These are phyloP conservation scores for Pseudogymnoascus sp. DNA, from an alignment of 2,329 filamentous ascomycete genomes.

Conservation along the genomic window DNA sequence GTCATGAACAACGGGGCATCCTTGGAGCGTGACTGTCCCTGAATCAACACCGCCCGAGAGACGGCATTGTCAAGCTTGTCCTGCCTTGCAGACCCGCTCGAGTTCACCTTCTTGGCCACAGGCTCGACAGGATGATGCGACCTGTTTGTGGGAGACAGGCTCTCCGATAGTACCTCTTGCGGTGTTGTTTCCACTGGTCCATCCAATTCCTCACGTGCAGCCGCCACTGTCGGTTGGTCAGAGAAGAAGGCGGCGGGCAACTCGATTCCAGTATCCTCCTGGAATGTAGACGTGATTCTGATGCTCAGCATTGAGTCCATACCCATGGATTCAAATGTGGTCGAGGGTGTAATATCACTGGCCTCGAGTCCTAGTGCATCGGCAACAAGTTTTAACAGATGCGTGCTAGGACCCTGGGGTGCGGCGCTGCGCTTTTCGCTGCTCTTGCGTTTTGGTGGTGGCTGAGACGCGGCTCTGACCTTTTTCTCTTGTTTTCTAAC, in stretches of 20 bases:
- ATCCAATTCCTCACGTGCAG: background rate
- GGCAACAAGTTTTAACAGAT: conserved; percentile 11
- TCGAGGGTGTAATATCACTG: conserved; percentile 10
- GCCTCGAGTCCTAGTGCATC: conserved; percentile 13
- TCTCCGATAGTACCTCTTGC: background rate
- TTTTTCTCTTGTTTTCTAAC: background rate
- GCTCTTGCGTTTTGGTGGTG: background rate
- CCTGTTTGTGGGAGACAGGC: background rate
- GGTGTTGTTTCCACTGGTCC: background rate
- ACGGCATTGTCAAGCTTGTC: background rate
- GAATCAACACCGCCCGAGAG: background rate
- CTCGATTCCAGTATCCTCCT: conserved; percentile 12
- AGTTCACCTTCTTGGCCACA: background rate
- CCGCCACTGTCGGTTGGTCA: conserved; percentile 7
- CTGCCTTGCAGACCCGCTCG: background rate
- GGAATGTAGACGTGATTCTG: conserved; percentile 8
- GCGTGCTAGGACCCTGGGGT: background rate
- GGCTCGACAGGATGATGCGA: background rate
- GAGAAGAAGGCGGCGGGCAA: conserved; percentile 9
- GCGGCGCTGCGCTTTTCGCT: background rate
- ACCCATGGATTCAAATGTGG: conserved; percentile 14
- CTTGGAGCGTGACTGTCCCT: background rate
- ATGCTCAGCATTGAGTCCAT: conserved; percentile 17
- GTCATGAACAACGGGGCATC: background rate
- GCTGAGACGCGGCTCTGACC: background rate